phyloP scores from a whole-genome alignment of 2,329 filamentous ascomycete species.

The Arthrobotrys sphaeroides region DNA sequence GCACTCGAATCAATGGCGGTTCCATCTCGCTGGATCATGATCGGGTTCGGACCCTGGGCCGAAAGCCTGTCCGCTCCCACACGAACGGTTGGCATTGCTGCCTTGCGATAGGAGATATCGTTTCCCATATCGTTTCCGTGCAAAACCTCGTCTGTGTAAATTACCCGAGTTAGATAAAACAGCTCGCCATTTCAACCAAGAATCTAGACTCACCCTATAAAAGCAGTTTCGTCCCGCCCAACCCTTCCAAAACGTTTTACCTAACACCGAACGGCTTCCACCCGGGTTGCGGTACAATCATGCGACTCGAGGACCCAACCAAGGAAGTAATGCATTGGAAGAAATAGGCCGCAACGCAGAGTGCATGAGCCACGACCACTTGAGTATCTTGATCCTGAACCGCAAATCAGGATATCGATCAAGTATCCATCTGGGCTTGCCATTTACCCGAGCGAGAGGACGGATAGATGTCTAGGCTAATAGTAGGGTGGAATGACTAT shows the following conservation, averaged over 20 bases:
- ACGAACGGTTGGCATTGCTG: not conserved
- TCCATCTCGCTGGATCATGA: constrained; percentile 3
- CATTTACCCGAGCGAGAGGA: constrained; percentile 6
- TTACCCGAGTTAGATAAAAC: not conserved
- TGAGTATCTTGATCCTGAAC: not conserved
- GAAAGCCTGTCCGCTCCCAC: not conserved
- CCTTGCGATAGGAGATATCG: constrained; percentile 4
- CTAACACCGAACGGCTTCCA: not conserved
- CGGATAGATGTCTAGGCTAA: constrained; percentile 1
- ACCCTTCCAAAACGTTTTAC: not conserved
- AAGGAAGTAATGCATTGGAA: not conserved
- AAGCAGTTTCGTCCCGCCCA: not conserved
- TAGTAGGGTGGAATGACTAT: constrained; percentile 12
- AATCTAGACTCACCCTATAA: not conserved
- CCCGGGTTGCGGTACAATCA: too few species aligned
- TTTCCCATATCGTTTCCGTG: too few species aligned
- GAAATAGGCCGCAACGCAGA: not conserved
- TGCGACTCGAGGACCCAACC: too few species aligned
- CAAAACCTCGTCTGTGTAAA: constrained; percentile 19
- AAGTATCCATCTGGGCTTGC: not conserved
- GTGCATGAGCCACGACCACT: not conserved
- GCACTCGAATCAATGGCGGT: not conserved
- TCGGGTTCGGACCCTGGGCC: not conserved
- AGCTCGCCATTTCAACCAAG: not conserved
- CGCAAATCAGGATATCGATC: not conserved